These are phyloP conservation scores for Oryza meridionalis DNA, from an alignment of 176 grass and related monocot genomes.

Conservation along the genomic window DNA sequence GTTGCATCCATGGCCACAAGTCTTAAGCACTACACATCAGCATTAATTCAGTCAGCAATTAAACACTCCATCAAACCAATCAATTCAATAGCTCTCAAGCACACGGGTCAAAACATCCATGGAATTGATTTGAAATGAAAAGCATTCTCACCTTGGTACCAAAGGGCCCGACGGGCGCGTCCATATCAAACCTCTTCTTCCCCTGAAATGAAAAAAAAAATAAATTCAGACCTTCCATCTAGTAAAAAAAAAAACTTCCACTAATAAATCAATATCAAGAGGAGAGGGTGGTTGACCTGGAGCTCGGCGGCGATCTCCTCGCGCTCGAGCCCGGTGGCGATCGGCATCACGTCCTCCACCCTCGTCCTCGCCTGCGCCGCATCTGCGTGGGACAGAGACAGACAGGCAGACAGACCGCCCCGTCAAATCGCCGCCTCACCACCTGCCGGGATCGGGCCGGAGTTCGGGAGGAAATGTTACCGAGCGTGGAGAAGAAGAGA, in stretches of 20 bases:
- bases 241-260: not conserved
- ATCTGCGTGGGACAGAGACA: not conserved
- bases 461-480: slow-evolving; percentile 12
- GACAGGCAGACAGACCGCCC: not conserved
- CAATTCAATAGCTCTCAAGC: not conserved
- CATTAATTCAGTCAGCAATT: not conserved
- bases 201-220: slow-evolving; percentile 39
- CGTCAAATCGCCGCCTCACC: slow-evolving; percentile 19
- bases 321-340: slow-evolving; percentile 67
- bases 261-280: not conserved
- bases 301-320: slow-evolving; percentile 74
- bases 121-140: not conserved
- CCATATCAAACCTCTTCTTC: slow-evolving; percentile 79
- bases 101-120: not conserved
- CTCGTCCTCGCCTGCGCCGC: slow-evolving; percentile 38
- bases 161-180: slow-evolving; percentile 64
- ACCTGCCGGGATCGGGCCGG: not conserved
- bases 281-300: slow-evolving; percentile 36
- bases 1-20: not conserved
- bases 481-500: slow-evolving; percentile 47
- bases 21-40: not conserved
- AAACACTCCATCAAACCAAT: not conserved
- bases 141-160: slow-evolving; percentile 63
- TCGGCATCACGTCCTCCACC: slow-evolving; percentile 72
- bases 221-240: not conserved